Evolutionary conservation across 805 yeast species (phyloP).

Genomic region (Cyberlindnera euphorbiae): DNA sequence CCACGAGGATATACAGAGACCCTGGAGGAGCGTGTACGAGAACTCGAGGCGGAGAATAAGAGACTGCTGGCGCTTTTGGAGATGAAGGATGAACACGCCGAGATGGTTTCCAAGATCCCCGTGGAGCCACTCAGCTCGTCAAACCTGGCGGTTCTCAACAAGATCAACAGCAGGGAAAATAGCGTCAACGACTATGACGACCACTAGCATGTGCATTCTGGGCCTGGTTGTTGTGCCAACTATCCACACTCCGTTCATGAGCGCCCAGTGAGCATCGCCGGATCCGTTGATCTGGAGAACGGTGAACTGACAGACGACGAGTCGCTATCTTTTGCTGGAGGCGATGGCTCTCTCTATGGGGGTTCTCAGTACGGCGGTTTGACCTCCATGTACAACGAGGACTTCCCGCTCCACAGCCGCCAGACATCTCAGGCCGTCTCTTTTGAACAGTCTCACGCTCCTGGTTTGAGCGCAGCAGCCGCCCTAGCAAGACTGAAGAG

Average conservation of each 20-base stretch:
- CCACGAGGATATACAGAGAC: constrained; percentile 93
- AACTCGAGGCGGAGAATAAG: constrained; percentile 75
- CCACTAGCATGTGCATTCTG: constrained; percentile 37
- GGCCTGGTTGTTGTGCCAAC: constrained; percentile 53
- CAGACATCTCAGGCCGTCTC: constrained; percentile 29
- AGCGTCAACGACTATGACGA: constrained; percentile 21
- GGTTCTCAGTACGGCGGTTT: constrained; percentile 6
- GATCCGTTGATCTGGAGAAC: constrained; percentile 45
- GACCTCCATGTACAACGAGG: constrained; percentile 6
- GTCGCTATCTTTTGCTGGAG: constrained; percentile 22
- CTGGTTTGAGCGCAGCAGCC: constrained; percentile 67
- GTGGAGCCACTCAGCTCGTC: constrained; percentile 30
- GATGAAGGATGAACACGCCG: constrained; percentile 59
- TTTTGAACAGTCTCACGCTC: constrained; percentile 66
- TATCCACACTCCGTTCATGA: constrained; percentile 53
- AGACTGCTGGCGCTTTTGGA: constrained; percentile 60
- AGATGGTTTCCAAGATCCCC: constrained; percentile 26
- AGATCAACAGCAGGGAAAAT: constrained; percentile 17
- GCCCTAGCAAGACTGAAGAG: constrained; percentile 55
- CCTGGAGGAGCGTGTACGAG: constrained; percentile 82
- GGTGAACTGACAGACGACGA: constrained; percentile 45
- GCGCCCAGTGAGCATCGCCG: constrained; percentile 60
- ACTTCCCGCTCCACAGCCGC: constrained; percentile 20
- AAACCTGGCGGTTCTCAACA: constrained; percentile 30
- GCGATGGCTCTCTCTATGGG: constrained; percentile 7